Percentiles rank a stretch among this genome's conserved stretches.
Conservation (phyloP, 805 yeast genomes). For the Zygosaccharomyces gambellarensis region DNA sequence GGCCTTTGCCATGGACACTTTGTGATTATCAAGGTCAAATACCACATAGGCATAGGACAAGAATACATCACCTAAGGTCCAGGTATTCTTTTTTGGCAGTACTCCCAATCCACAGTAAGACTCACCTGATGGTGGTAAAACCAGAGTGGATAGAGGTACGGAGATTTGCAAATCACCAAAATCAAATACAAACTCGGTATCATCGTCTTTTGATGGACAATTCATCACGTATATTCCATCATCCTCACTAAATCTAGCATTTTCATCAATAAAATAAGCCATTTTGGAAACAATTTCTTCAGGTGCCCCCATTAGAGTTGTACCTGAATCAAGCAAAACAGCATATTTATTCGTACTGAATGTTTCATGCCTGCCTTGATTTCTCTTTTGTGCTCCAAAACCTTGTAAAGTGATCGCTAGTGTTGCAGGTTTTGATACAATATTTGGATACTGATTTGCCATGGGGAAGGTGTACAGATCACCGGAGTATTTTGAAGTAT, state of each 20-base stretch:
- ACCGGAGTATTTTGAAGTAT: constrained; percentile 50
- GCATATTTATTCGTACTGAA: constrained; percentile 28
- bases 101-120: constrained; percentile 44
- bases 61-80: constrained; percentile 55
- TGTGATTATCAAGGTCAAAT: constrained; percentile 47
- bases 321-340: constrained; percentile 54
- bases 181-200: constrained; percentile 35
- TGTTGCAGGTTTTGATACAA: constrained; percentile 34
- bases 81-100: constrained; percentile 29
- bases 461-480: constrained; percentile 43
- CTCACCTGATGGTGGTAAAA: constrained; percentile 24
- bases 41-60: constrained; percentile 53
- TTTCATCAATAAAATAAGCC: constrained; percentile 27
- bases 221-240: constrained; percentile 40
- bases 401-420: constrained; percentile 47
- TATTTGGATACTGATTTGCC: constrained; percentile 38
- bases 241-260: constrained; percentile 36
- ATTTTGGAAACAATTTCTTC: constrained; percentile 25
- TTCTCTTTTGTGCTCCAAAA: constrained; percentile 29
- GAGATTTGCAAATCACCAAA: constrained; percentile 56
- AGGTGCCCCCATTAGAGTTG: constrained; percentile 49
- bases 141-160: constrained; percentile 37
- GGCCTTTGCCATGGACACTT: constrained; percentile 48
- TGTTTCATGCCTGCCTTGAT: constrained; percentile 17
- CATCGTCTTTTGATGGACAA: constrained; percentile 36